phyloP scores from a whole-genome alignment of 345 rosid species.

The Syzygium aromaticum region DNA sequence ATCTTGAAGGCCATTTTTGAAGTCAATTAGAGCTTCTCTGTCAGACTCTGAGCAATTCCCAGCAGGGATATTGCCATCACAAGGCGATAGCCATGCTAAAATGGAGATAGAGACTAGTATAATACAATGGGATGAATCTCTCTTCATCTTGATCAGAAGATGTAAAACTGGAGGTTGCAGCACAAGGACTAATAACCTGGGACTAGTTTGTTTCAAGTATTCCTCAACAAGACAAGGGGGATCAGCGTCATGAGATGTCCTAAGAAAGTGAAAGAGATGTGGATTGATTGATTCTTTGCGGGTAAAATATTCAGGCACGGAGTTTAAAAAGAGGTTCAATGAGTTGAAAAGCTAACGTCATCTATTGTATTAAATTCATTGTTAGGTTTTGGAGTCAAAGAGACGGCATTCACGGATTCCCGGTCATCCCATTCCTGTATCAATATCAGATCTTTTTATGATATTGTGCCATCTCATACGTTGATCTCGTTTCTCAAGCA shows the following conservation, averaged over 20 bases:
- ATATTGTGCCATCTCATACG: not conserved
- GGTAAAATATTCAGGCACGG: not conserved
- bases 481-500: not conserved
- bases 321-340: not conserved
- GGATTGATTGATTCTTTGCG: not conserved
- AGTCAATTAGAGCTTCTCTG: constrained; percentile 13
- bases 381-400: not conserved
- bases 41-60: constrained; percentile 17
- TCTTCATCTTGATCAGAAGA: not conserved
- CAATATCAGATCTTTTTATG: not conserved
- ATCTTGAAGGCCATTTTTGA: constrained; percentile 25
- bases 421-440: not conserved
- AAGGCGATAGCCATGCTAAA: not conserved
- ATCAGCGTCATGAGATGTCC: not conserved
- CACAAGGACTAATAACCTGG: not conserved
- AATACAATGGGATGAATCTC: not conserved
- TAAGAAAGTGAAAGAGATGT: not conserved
- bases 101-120: not conserved
- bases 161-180: not conserved
- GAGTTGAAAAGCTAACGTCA: not conserved
- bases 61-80: not conserved
- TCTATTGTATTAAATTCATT: not conserved
- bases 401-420: not conserved
- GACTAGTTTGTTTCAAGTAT: not conserved
- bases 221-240: not conserved